Conservation (phyloP, 345 rosid species). For the Mercurialis annua region DNA sequence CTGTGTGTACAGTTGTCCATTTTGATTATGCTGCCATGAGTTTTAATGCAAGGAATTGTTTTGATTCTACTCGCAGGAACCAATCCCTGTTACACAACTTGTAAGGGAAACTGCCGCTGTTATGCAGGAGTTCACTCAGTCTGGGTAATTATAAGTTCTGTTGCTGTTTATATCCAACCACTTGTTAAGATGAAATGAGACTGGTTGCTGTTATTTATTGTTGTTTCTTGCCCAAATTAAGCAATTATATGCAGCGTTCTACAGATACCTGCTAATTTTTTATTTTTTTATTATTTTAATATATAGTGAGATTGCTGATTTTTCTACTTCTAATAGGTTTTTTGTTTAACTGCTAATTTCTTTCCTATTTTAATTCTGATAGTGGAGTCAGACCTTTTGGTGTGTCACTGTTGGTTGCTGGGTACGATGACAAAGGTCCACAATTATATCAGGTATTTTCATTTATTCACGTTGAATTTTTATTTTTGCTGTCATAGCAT, state of each 20-base stretch:
- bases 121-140: conserved; percentile 97
- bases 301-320: not conserved
- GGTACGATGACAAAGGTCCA: conserved; percentile 93
- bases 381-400: conserved; percentile 99
- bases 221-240: not conserved
- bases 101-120: conserved; percentile 98
- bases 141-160: conserved; percentile 54
- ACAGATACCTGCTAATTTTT: not conserved
- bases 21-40: not conserved
- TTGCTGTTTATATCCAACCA: not conserved
- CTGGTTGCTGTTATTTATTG: not conserved
- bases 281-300: too few species aligned
- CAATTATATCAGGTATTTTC: conserved; percentile 77
- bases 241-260: not conserved
- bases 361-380: conserved; percentile 17
- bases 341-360: not conserved
- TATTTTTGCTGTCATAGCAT: not conserved
- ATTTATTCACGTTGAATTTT: not conserved
- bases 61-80: conserved; percentile 50
- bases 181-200: not conserved
- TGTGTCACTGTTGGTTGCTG: conserved; percentile 86
- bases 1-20: not conserved
- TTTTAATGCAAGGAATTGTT: conserved; percentile 2
- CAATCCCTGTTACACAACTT: conserved; percentile 96
- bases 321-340: not conserved